Evolutionary conservation across 2,329 filamentous ascomycete genomes (phyloP), one percentile per base, ranked within the genome.

Genomic region (Penicillium sp.): DNA sequence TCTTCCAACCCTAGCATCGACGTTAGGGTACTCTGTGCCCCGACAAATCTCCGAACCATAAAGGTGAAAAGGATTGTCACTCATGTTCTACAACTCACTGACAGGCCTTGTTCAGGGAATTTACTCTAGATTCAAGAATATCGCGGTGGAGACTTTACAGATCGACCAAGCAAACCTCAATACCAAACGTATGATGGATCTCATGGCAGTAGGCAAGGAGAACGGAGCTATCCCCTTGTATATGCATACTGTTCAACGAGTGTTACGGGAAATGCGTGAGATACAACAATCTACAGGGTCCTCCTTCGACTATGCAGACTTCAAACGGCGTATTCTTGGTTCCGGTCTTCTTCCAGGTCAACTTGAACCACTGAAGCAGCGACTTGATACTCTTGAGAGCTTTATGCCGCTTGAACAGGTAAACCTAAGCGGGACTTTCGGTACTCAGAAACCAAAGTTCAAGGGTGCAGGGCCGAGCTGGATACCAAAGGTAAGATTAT

Each of bases 1-100:
- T 78, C 78, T 31, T 80, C 81, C 1, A 40, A 40, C 14, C 53
- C 69, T 0, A 71, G 72, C 1, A 75, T 84, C 31, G 73, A 75
- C 1, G 80, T 85, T 2, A 73, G 73, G 1, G 75, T 85, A 0
- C 65, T 85, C 0, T 81, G 83, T 0, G 79, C 82, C 0, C 77
- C 79, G 0, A 80, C 75, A 3, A 51, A 51, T 12, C n/a, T 45
- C 9, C 18, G 25, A 22, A 27, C 41, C 7, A 51, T 51, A 14
- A 18, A 45, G 22, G 40, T 22, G 6, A 20, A 18, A 4, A 18
- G n/a, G 14, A 6, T 11, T 18, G 4, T 40, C n/a, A 1, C n/a
- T 22, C 7, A 5, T 5, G 12, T 22, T 12, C 1, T 12, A 9
- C 35, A 20, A 14, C 6, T 29, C 14, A 14, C 12, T 31, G n/a